Conservation (phyloP, 306 rosid genomes). For the Casuarina glauca region DNA sequence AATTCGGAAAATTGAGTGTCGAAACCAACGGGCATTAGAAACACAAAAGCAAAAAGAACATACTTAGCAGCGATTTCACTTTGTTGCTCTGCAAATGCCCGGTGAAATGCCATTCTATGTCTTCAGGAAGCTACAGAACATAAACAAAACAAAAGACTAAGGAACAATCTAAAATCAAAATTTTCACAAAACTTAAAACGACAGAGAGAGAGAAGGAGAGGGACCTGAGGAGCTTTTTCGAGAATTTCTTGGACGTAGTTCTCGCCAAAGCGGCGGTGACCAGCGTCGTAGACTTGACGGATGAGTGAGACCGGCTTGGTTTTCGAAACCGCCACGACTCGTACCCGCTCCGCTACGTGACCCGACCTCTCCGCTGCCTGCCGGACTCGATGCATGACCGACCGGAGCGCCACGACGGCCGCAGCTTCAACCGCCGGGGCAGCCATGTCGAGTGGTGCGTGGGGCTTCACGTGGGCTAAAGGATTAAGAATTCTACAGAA, state of each 20-base stretch:
- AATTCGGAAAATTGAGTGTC: not conserved
- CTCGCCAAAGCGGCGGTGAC: constrained; percentile 77
- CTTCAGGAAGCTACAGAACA: constrained; percentile 69
- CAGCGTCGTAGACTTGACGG: constrained; percentile 71
- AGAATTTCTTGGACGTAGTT: constrained; percentile 79
- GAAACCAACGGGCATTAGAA: not conserved
- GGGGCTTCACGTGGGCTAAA: too few species aligned
- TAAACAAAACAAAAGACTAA: constrained; percentile 7
- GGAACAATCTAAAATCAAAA: constrained; percentile 1
- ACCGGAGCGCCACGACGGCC: constrained; percentile 59
- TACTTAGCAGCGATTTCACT: constrained; percentile 68
- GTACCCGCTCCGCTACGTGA: constrained; percentile 38
- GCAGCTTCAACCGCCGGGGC: constrained; percentile 63
- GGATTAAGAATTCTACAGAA: too few species aligned
- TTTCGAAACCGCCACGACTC: constrained; percentile 80
- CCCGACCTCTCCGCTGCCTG: constrained; percentile 71
- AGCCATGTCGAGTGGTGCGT: constrained; percentile 39
- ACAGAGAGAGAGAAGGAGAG: not conserved
- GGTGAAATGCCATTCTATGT: constrained; percentile 79
- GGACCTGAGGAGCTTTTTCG: constrained; percentile 85
- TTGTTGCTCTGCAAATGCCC: constrained; percentile 95
- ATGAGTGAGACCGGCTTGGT: constrained; percentile 71
- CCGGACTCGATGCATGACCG: constrained; percentile 64
- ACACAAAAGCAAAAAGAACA: not conserved
- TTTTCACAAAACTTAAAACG: not conserved